phyloP scores from a whole-genome alignment of 106 monocot genomes.

The Dioscorea zingiberensis region DNA sequence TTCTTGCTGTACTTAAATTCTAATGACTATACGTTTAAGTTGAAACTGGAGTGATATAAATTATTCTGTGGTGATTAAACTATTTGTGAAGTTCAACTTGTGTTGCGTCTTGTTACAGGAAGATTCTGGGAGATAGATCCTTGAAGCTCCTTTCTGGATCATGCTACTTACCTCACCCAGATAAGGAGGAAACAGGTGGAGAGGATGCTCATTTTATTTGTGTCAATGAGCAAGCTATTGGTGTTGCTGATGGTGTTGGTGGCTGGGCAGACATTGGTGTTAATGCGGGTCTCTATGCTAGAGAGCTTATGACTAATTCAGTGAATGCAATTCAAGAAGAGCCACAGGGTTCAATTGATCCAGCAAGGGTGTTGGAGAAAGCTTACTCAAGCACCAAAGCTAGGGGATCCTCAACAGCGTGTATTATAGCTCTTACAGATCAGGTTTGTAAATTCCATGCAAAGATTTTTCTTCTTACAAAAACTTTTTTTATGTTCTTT shows the following conservation, averaged over 20 bases:
- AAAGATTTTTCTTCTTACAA: no score
- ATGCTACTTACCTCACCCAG: slow-evolving; percentile 93
- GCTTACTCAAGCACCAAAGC: slow-evolving; percentile 89
- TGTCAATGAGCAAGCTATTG: slow-evolving; percentile 69
- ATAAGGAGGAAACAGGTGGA: slow-evolving; percentile 91
- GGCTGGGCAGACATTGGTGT: slow-evolving; percentile 97
- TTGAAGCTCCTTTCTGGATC: slow-evolving; percentile 83
- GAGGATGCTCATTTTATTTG: slow-evolving; percentile 99
- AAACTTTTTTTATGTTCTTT: no score
- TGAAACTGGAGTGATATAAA: no score
- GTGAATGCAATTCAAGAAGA: slow-evolving; percentile 75
- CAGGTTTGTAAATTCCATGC: slow-evolving; percentile 34
- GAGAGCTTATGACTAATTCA: slow-evolving; percentile 87
- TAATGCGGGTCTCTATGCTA: slow-evolving; percentile 80
- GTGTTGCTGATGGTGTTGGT: slow-evolving; percentile 97
- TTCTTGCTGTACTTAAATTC: no score
- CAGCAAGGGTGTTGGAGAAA: slow-evolving; percentile 77
- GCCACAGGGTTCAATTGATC: slow-evolving; percentile 84
- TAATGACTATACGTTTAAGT: no score
- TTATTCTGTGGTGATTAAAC: no score
- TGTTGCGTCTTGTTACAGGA: slow-evolving; percentile 28
- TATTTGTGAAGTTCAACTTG: no score
- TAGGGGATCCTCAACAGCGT: slow-evolving; percentile 91
- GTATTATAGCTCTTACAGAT: slow-evolving; percentile 82
- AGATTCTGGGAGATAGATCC: slow-evolving; percentile 31